Evolutionary conservation across 306 rosid genomes (phyloP).

Genomic region (Arachis stenosperma): DNA sequence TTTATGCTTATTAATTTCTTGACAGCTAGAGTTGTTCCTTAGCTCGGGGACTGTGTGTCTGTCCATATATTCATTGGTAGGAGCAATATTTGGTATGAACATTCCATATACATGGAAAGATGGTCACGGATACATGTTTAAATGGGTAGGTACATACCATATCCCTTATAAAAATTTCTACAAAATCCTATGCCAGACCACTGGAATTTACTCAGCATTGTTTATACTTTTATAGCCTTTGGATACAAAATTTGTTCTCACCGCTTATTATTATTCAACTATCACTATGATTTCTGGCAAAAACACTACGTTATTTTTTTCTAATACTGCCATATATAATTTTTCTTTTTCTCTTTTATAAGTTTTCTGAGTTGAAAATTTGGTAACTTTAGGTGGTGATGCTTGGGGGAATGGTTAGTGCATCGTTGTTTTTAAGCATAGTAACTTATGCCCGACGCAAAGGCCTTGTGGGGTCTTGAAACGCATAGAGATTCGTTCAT

Average conservation of each 20-base stretch:
- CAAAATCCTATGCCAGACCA: too few relatives aligned
- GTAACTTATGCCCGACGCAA: conserved; percentile 81
- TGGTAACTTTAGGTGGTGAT: conserved; percentile 69
- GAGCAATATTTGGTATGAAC: conserved; percentile 90
- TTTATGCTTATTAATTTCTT: conserved; percentile 7
- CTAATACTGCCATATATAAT: too few relatives aligned
- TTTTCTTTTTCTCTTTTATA: neutral
- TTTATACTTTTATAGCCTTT: too few relatives aligned
- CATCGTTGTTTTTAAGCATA: conserved; percentile 59
- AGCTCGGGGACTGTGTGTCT: conserved; percentile 76
- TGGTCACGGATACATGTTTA: conserved; percentile 60
- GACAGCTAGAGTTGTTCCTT: conserved; percentile 80
- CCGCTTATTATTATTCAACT: too few relatives aligned
- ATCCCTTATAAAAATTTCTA: neutral
- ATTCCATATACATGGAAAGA: conserved; percentile 71
- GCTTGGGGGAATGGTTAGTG: conserved; percentile 59
- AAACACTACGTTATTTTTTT: too few relatives aligned
- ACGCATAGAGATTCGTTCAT: conserved; percentile 15
- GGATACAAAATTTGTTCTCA: too few relatives aligned
- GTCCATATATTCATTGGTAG: conserved; percentile 74
- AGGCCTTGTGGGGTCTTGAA: conserved; percentile 90
- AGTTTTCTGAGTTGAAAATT: conserved; percentile 10
- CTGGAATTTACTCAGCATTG: too few relatives aligned
- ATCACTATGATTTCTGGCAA: too few relatives aligned
- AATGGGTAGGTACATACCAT: conserved; percentile 64